Evolutionary conservation across 495 filamentous ascomycete species (phyloP).

Genomic region (Penicillium atrosanguineum): DNA sequence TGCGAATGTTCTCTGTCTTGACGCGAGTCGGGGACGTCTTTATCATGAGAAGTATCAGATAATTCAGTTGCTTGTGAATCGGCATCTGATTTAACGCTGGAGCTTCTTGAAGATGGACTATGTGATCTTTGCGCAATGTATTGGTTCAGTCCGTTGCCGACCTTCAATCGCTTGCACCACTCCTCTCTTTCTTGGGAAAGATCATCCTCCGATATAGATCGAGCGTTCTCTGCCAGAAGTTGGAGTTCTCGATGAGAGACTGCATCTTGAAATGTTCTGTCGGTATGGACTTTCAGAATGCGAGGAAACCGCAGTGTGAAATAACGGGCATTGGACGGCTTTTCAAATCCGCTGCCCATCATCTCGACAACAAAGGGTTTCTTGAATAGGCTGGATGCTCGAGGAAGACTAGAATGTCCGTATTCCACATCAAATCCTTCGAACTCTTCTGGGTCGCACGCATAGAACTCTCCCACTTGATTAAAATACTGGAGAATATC

Average conservation of each 20-base stretch:
- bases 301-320: constrained; percentile 65
- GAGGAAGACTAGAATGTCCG: constrained; percentile 24
- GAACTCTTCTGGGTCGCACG: constrained; percentile 22
- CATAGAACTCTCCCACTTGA: constrained; percentile 44
- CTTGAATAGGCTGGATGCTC: constrained; percentile 51
- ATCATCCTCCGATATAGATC: constrained; percentile 35
- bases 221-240: constrained; percentile 48
- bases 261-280: constrained; percentile 55
- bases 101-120: constrained; percentile 19
- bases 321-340: constrained; percentile 52
- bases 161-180: constrained; percentile 56
- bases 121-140: constrained; percentile 29
- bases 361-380: constrained; percentile 65
- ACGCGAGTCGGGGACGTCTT: neutral
- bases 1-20: neutral
- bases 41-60: neutral
- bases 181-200: constrained; percentile 49
- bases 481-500: constrained; percentile 52
- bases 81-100: constrained; percentile 10
- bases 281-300: constrained; percentile 58
- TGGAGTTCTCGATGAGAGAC: constrained; percentile 56
- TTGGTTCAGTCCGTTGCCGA: constrained; percentile 34
- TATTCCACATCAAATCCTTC: constrained; percentile 35
- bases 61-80: neutral
- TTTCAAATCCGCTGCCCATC: constrained; percentile 62